These are phyloP conservation scores for Xylaria telfairii DNA, from an alignment of 495 filamentous ascomycete genomes.

Conservation along the genomic window DNA sequence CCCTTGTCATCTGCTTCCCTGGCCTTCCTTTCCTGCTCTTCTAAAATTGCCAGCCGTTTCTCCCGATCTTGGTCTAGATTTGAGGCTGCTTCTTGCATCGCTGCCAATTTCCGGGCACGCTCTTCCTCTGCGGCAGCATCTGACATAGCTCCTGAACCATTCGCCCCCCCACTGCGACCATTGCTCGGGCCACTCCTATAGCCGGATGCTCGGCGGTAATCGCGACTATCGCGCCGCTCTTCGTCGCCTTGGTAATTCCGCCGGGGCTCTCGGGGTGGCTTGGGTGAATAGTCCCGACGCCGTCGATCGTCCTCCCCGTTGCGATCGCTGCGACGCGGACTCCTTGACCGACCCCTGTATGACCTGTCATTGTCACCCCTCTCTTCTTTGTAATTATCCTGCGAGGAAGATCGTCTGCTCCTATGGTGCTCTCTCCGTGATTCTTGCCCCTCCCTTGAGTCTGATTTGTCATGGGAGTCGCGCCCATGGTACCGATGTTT, in stretches of 20 bases:
- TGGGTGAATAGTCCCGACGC: conserved; percentile 38
- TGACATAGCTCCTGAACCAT: conserved; percentile 22
- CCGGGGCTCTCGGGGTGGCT: conserved; percentile 27
- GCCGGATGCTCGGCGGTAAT: conserved; percentile 24
- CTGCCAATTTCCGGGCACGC: conserved; percentile 73
- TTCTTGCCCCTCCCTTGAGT: conserved; percentile 40
- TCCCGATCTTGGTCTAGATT: conserved; percentile 78
- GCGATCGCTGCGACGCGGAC: conserved; percentile 37
- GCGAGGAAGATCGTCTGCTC: conserved; percentile 30
- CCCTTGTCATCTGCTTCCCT: conserved; percentile 67
- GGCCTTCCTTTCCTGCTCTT: conserved; percentile 66
- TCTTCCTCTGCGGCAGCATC: conserved; percentile 53
- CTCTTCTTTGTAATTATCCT: conserved; percentile 30
- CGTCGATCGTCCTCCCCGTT: conserved; percentile 34
- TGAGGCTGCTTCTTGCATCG: conserved; percentile 86
- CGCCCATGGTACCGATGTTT: conserved; percentile 41
- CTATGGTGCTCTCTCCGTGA: conserved; percentile 36
- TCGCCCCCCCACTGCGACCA: conserved; percentile 4
- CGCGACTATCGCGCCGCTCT: conserved; percentile 33
- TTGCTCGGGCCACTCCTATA: conserved; percentile 29
- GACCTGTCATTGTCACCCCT: conserved; percentile 30
- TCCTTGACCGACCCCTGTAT: conserved; percentile 40
- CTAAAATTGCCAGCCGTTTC: conserved; percentile 70
- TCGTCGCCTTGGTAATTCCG: conserved; percentile 26
- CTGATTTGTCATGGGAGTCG: conserved; percentile 41